phyloP scores from a whole-genome alignment of 768 basidiomycete species.

The Tubosaeta sp. region DNA sequence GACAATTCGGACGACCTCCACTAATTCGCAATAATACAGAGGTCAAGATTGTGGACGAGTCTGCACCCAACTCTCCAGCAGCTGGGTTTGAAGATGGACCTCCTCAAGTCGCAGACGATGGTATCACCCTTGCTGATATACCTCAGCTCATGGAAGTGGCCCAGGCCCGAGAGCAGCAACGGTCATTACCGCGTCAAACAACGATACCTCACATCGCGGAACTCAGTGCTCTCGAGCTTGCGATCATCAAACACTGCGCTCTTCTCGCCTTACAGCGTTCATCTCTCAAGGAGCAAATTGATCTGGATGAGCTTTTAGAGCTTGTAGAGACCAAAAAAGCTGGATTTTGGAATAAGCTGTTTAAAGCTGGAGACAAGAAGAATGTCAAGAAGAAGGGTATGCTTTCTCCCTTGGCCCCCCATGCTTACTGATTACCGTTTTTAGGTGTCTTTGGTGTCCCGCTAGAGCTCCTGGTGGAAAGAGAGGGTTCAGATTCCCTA shows the following conservation, averaged over 20 bases:
- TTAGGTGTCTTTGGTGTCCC: conserved; percentile 91
- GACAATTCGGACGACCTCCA: conserved; percentile 55
- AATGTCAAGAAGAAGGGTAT: conserved; percentile 83
- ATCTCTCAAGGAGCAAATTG: conserved; percentile 75
- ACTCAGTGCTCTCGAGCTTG: conserved; percentile 76
- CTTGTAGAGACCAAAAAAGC: conserved; percentile 89
- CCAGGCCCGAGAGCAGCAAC: conserved; percentile 82
- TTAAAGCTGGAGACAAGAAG: conserved; percentile 90
- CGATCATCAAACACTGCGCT: conserved; percentile 90
- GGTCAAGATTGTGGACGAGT: conserved; percentile 86
- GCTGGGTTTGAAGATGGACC: conserved; percentile 42
- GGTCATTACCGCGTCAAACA: conserved; percentile 74
- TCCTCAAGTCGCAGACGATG: conserved; percentile 56
- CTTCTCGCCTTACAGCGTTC: conserved; percentile 76
- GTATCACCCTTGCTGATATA: conserved; percentile 91
- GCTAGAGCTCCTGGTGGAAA: conserved; percentile 87
- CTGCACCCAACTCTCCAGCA: conserved; percentile 66
- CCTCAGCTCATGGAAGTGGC: conserved; percentile 90
- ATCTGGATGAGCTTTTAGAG: conserved; percentile 91
- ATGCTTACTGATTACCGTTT: conserved; percentile 9
- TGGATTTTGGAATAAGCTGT: conserved; percentile 94
- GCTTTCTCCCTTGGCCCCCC: conserved; percentile 10
- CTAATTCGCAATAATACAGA: conserved; percentile 79
- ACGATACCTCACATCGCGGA: conserved; percentile 83
- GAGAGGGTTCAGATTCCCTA: conserved; percentile 93